Evolutionary conservation across 305 asterid species (phyloP), one percentile per base, ranked within the genome.

Genomic region (Plantago coronopus): DNA sequence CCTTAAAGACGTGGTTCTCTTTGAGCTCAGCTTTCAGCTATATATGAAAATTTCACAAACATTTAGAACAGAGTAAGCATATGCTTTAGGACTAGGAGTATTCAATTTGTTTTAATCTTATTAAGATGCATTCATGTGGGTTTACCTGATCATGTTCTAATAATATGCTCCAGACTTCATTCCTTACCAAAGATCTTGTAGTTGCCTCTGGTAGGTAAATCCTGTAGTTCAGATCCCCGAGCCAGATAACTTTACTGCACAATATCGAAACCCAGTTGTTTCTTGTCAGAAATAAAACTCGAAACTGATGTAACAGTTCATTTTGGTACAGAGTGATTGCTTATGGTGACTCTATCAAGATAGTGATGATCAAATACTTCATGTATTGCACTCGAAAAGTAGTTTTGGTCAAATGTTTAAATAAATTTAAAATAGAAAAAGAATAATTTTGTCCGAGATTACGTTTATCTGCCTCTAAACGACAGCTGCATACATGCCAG

Each of bases 161-260:
- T 62, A 81, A 72, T 64, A 68, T 72, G 68, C 72, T 64, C 88
- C 88, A 84, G 61, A 77, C 71, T 31, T 71, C 66, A 48, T 74
- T 75, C 73, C 67, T 76, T 53, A 78, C 88, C 70, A 84, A 61
- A 48, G 74, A 76, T 73, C 91, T 75, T 68, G 79, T 82, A 42
- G 77, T 73, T 47, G 80, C 73, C 67, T 78, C 83, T 14, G 81
- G 84, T 63, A 82, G 81, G 71, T 65, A 15, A 56, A 84, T 82
- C 82, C 85, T 78, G 80, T 84, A 82, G 72, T 84, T 84, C 74
- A 84, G 63, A 77, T 82, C 89, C 7, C 93, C 93, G 10, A 84
- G 79, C 93, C 93, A 82, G 69, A 82, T 75, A 62, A 79, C 89
- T 67, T 76, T 67, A 67, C 93, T 82, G 78, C 61, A 65, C 54